Evolutionary conservation across 257 asterid genomes (phyloP), one percentile per base, ranked within the genome.

Genomic region (Paraleonurus japonicus): DNA sequence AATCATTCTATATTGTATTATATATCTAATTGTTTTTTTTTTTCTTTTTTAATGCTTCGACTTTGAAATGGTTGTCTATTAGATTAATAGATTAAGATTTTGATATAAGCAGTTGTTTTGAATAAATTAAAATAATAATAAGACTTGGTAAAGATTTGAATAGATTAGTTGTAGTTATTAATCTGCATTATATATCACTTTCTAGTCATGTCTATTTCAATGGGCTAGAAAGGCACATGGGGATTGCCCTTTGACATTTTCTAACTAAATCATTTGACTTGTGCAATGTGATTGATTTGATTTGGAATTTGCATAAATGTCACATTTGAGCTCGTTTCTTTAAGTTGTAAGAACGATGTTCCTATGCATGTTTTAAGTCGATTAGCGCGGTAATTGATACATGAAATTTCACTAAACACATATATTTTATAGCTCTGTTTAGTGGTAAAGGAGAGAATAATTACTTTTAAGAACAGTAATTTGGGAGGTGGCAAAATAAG

Each of bases 61-160:
- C 66, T 48, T 50, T 65, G 57, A 72, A 72, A 47, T 59, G 28
- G n/a, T 65, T 12, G 47, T 23, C 30, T 55, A 23, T 72, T 43
- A 4, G n/a, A 15, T 61, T 37, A 33, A 60, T 43, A 4, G n/a
- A 15, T 61, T 37, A 33, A 60, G 28, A 20, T 11, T 62, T 41
- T 26, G 61, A 66, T 33, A 53, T 0, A 15, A 13, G 19, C 50
- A 41, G 17, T 41, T 54, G 45, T 43, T 15, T 53, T 13, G 51
- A 55, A 70, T 11, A 48, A 7, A 23, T 23, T 16, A 8, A 11
- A 19, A 48, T 2, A 15, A 47, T 2, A 10, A 11, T 35, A 48
- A 3, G 79, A 65, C 60, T 60, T 65, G 61, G 67, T 65, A 48
- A 61, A 53, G 43, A 43, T 64, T 57, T 55, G 78, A 26, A 41